phyloP scores from a whole-genome alignment of 371 early-diverging fungal species.

The Zopfochytrium polystomum region DNA sequence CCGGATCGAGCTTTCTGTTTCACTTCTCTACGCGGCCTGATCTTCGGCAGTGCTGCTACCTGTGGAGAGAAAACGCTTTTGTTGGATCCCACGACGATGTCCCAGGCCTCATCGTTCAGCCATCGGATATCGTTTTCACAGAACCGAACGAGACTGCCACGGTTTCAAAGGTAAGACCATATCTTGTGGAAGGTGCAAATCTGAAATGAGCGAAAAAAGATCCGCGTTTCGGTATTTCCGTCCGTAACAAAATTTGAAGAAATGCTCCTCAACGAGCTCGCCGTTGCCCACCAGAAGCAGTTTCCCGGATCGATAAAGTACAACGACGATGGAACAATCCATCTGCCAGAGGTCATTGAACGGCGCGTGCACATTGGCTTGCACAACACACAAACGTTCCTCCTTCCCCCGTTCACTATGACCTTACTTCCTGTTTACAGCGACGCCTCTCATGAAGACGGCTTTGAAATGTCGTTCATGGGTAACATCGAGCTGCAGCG shows the following conservation, averaged over 20 bases:
- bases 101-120: constrained; percentile 31
- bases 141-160: constrained; percentile 9
- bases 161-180: constrained; percentile 31
- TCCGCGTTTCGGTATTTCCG: constrained; percentile 28
- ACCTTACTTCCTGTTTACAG: constrained; percentile 27
- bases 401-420: constrained; percentile 29
- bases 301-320: constrained; percentile 25
- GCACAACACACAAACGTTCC: constrained; percentile 46
- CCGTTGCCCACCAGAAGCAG: constrained; percentile 16
- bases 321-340: constrained; percentile 18
- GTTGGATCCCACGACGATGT: constrained; percentile 32
- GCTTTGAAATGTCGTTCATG: constrained; percentile 31
- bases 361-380: constrained; percentile 45
- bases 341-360: constrained; percentile 37
- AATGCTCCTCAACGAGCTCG: constrained; percentile 18
- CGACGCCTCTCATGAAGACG: constrained; percentile 21
- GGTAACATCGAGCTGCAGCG: constrained; percentile 37
- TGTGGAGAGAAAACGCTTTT: constrained; percentile 44
- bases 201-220: constrained; percentile 15
- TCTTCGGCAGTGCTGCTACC: constrained; percentile 25
- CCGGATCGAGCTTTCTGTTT: constrained; percentile 38
- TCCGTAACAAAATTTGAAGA: constrained; percentile 34
- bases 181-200: background rate
- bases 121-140: constrained; percentile 10
- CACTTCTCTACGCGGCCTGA: constrained; percentile 33